Percentiles rank a stretch among this genome's conserved stretches.
Evolutionary conservation across 352 stramenopile species (phyloP).

Genomic region (Detonula confervacea): DNA sequence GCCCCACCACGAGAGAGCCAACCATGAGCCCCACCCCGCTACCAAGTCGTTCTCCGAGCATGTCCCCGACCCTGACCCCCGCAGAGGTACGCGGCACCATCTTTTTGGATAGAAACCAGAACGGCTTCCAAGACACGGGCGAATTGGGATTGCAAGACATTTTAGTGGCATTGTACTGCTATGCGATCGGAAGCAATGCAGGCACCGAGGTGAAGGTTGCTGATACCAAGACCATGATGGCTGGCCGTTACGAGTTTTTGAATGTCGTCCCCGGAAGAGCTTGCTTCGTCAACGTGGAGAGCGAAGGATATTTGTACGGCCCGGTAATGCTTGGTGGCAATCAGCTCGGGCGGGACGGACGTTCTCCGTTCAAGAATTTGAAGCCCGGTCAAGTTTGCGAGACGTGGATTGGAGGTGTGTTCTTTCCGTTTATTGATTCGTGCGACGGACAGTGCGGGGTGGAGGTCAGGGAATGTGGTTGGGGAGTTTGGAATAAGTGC

Average conservation of each 20-base stretch:
- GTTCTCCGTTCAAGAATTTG: neutral
- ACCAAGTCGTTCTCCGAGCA: neutral
- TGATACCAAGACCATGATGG: neutral
- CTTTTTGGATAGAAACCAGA: too few species aligned
- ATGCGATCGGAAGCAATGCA: too few species aligned
- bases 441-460: neutral
- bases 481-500: conserved; percentile 17
- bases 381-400: neutral
- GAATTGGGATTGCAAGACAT: too few species aligned
- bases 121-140: too few species aligned
- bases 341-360: neutral
- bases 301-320: neutral
- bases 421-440: neutral
- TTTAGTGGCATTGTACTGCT: too few species aligned
- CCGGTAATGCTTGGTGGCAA: neutral
- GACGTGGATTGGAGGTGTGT: neutral
- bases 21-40: neutral
- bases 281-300: neutral
- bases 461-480: conserved; percentile 10
- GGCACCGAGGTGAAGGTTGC: neutral
- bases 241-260: neutral
- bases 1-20: neutral
- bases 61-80: neutral
- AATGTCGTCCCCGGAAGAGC: neutral
- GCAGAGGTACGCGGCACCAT: neutral